Conservation (phyloP, 2,329 filamentous ascomycete genomes). For the Annulohypoxylon truncatum region DNA sequence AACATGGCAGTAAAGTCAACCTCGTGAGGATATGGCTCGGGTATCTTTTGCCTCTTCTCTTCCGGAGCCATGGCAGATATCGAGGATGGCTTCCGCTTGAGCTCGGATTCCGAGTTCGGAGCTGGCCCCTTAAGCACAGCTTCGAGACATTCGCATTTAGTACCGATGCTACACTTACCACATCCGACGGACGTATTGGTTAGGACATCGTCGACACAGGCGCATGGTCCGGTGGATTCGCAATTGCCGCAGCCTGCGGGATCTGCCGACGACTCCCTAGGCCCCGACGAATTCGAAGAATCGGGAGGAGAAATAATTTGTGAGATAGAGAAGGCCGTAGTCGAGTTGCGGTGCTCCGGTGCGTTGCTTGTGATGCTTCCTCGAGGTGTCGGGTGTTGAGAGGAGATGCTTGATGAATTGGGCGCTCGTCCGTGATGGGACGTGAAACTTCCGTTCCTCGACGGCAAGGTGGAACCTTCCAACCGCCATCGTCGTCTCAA, state of each 20-base stretch:
- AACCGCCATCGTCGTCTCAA: conserved; percentile 44
- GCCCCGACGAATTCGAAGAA: conserved; percentile 43
- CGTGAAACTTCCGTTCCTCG: conserved; percentile 47
- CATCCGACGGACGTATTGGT: conserved; percentile 69
- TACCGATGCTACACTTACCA: conserved; percentile 71
- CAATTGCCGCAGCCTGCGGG: conserved; percentile 67
- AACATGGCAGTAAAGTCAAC: conserved; percentile 80
- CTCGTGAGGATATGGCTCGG: conserved; percentile 67
- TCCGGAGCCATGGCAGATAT: conserved; percentile 55
- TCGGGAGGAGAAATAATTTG: conserved; percentile 69
- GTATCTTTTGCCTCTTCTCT: conserved; percentile 66
- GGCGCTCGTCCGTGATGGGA: conserved; percentile 39
- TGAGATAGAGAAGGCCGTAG: conserved; percentile 65
- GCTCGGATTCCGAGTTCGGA: conserved; percentile 51
- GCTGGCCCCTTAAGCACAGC: conserved; percentile 54
- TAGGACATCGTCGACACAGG: conserved; percentile 69
- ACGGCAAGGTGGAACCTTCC: conserved; percentile 42
- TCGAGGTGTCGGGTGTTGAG: conserved; percentile 46
- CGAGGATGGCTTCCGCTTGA: conserved; percentile 64
- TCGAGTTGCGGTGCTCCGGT: conserved; percentile 48
- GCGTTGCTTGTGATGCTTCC: conserved; percentile 44
- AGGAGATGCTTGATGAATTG: conserved; percentile 40
- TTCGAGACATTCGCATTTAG: conserved; percentile 72
- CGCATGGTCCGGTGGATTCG: conserved; percentile 63
- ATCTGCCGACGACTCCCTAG: conserved; percentile 50